Evolutionary conservation across 805 yeast genomes (phyloP), one percentile per base, ranked within the genome.

Genomic region (Saccharomycopsis fodiens): DNA sequence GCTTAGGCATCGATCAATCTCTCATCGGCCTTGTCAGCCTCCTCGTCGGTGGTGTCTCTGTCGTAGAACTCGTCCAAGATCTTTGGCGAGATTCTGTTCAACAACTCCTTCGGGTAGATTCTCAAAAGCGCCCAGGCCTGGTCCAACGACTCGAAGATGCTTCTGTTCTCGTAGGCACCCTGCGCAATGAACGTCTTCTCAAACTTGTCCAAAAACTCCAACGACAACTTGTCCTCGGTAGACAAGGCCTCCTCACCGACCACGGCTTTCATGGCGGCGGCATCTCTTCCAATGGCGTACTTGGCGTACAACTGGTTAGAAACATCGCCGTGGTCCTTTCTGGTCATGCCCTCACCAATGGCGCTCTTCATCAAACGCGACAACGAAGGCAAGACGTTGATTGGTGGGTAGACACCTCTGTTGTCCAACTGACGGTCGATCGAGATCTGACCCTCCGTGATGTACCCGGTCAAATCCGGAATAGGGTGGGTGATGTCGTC

Each of bases 161-260:
- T 75, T 76, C 99, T 86, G 66, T 88, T 77, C 68, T 93, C 99
- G 64, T 93, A 93, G 44, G 96, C 91, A 65, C 97, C 97, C 72
- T 93, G 99, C 39, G 88, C 61, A 59, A 93, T 87, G 60, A 94
- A 94, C 44, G 91, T 84, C 75, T 85, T 87, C 69, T 93, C 99
- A 59, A 93, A 93, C 72, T 93, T 93, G 65, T 94, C 98, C 70
- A 93, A 79, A 65, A 93, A 93, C 72, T 93, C 99, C 62, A 93
- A 76, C 2, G 98, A 93, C 55, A 93, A 76, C 70, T 94, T 94
- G 70, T 93, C 99, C 68, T 93, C 99, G 54, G 86, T 86, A 29
- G 97, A 88, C 61, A 93, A 74, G 30, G 99, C 98, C 69, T 93
- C 99, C 69, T 93, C 99, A 79, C 99, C 99, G 58, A 93, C 99